Percentiles rank a stretch among this genome's conserved stretches.
Conservation (phyloP, 352 stramenopile species). For the Phytophthora palmivora region DNA sequence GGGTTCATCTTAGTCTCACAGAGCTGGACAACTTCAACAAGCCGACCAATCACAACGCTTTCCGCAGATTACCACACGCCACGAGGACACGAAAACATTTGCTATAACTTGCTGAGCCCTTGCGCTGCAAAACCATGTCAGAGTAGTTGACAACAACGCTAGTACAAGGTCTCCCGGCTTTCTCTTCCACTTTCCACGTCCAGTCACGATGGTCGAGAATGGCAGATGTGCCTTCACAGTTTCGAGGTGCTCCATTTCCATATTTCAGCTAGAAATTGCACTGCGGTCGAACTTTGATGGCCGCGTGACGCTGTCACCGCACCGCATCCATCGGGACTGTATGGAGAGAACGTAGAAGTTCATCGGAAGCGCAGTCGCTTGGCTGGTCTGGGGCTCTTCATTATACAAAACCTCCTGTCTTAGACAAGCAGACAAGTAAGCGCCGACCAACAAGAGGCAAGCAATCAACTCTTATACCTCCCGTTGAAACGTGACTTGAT, state of each 20-base stretch:
- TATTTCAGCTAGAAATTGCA: conserved; percentile 4
- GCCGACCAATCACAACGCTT: conserved; percentile 18
- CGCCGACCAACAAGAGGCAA: background rate
- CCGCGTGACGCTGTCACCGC: conserved; percentile 27
- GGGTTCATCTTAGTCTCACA: background rate
- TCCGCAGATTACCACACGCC: conserved; percentile 16
- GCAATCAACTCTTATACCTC: background rate
- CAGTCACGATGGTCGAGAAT: conserved; percentile 1
- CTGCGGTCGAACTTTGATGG: background rate
- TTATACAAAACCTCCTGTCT: conserved; percentile 23
- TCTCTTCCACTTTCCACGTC: conserved; percentile 19
- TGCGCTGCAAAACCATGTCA: conserved; percentile 1
- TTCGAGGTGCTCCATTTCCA: conserved; percentile 23
- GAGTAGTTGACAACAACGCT: too few relatives aligned
- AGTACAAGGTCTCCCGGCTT: conserved; percentile 19
- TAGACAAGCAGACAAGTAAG: conserved; percentile 1
- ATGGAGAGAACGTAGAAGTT: background rate
- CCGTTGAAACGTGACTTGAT: too few relatives aligned
- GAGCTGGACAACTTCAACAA: conserved; percentile 19
- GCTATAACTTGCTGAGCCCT: conserved; percentile 12
- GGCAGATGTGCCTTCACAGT: conserved; percentile 1
- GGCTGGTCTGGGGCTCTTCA: background rate
- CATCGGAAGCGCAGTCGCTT: too few relatives aligned
- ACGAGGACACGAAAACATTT: conserved; percentile 23
- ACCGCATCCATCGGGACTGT: conserved; percentile 24